These are phyloP conservation scores for Sisymbrium altissimum DNA, from an alignment of 345 rosid species.

Conservation along the genomic window DNA sequence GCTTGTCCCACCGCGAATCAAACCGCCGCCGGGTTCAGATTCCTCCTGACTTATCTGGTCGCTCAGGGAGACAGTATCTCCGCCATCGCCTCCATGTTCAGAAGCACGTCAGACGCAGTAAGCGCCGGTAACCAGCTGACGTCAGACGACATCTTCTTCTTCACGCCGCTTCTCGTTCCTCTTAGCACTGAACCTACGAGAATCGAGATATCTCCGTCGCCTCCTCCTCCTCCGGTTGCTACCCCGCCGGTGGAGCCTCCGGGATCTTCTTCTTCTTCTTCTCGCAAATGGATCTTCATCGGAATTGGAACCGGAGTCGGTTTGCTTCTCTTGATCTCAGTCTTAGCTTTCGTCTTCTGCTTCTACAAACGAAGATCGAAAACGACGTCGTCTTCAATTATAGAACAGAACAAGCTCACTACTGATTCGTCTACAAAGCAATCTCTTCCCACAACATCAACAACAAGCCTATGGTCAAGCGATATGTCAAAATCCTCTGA, in stretches of 20 bases:
- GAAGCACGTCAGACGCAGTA: conserved; percentile 36
- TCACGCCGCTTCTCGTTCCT: conserved; percentile 69
- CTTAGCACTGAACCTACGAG: conserved; percentile 44
- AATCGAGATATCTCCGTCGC: conserved; percentile 10
- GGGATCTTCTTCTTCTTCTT: conserved; percentile 35
- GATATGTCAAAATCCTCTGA: conserved; percentile 35
- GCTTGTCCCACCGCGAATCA: conserved; percentile 77
- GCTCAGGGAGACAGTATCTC: conserved; percentile 42
- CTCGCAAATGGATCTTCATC: conserved; percentile 50
- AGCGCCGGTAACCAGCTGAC: conserved; percentile 51
- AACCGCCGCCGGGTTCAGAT: conserved; percentile 45
- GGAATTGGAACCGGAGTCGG: conserved; percentile 59
- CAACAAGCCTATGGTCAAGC: conserved; percentile 38
- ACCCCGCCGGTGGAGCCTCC: conserved; percentile 25
- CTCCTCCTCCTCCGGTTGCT: conserved; percentile 37
- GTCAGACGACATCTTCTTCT: conserved; percentile 39
- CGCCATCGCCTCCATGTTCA: conserved; percentile 46
- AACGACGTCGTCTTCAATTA: background rate
- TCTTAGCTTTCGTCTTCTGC: conserved; percentile 37
- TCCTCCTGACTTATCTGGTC: conserved; percentile 56
- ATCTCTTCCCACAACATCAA: conserved; percentile 24
- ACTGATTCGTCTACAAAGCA: conserved; percentile 37
- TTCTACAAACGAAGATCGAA: conserved; percentile 25
- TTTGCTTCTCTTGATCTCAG: conserved; percentile 36
- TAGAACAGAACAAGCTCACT: conserved; percentile 24